These are phyloP conservation scores for Mallotus nudiflorus DNA, from an alignment of 345 rosid genomes.

Conservation along the genomic window DNA sequence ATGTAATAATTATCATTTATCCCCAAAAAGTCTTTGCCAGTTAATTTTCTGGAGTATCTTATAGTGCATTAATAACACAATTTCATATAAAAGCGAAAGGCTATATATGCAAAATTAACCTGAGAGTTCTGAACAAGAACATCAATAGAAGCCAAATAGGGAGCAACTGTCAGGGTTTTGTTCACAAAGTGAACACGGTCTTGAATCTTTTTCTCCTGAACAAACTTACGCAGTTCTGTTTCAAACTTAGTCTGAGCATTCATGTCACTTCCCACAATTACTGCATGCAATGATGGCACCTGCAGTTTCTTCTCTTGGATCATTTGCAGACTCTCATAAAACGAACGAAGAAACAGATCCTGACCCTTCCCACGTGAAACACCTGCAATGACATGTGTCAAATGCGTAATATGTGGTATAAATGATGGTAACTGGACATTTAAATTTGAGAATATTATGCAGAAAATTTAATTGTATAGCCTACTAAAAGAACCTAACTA, in stretches of 20 bases:
- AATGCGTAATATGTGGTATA: not conserved
- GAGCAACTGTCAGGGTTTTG: slow-evolving; percentile 36
- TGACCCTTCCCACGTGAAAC: slow-evolving; percentile 40
- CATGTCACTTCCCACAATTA: slow-evolving; percentile 36
- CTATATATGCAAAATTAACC: slow-evolving; percentile 13
- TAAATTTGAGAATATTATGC: not conserved
- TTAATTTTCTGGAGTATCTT: not conserved
- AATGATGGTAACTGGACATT: not conserved
- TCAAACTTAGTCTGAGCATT: slow-evolving; percentile 36
- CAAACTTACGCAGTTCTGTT: slow-evolving; percentile 31
- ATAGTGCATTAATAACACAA: not conserved
- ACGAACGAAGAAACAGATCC: slow-evolving; percentile 30
- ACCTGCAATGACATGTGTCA: slow-evolving; percentile 16
- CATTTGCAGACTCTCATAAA: slow-evolving; percentile 30
- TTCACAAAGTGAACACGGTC: slow-evolving; percentile 36
- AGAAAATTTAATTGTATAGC: not conserved
- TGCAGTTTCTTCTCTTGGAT: slow-evolving; percentile 28
- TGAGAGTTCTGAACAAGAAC: slow-evolving; percentile 41
- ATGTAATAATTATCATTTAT: not conserved
- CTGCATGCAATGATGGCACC: slow-evolving; percentile 35
- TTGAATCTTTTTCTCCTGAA: slow-evolving; percentile 26
- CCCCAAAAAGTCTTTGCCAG: not conserved
- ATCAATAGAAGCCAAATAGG: slow-evolving; percentile 35
- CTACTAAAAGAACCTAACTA: slow-evolving; percentile 1
- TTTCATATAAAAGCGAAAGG: not conserved